Percentiles rank a stretch among this genome's conserved stretches.
phyloP scores from a whole-genome alignment of 805 yeast genomes.

The Nakazawaea wyomingensis region DNA sequence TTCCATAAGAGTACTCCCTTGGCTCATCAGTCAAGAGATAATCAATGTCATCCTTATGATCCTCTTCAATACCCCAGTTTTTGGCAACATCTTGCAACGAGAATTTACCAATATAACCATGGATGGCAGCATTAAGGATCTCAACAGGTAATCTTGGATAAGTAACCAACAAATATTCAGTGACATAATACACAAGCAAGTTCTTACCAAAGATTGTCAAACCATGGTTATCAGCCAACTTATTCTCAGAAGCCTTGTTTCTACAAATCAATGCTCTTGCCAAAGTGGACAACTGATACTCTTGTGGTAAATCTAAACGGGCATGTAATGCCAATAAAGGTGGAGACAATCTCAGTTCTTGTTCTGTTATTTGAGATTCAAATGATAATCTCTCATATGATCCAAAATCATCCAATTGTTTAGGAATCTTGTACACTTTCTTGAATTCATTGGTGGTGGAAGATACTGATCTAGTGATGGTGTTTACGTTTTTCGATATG shows the following conservation, averaged over 20 bases:
- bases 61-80: conserved; percentile 87
- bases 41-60: conserved; percentile 55
- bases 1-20: conserved; percentile 63
- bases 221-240: conserved; percentile 68
- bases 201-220: conserved; percentile 79
- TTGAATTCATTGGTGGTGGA: background rate
- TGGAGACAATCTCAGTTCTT: conserved; percentile 55
- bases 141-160: conserved; percentile 90
- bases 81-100: conserved; percentile 64
- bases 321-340: conserved; percentile 74
- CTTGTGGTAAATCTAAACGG: conserved; percentile 59
- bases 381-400: conserved; percentile 24
- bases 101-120: conserved; percentile 65
- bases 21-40: conserved; percentile 67
- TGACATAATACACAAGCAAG: conserved; percentile 66
- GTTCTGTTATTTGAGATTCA: conserved; percentile 36
- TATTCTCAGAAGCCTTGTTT: conserved; percentile 25
- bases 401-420: conserved; percentile 25
- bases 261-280: conserved; percentile 69
- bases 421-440: conserved; percentile 15
- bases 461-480: background rate
- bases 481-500: background rate
- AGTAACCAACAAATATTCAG: conserved; percentile 64
- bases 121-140: conserved; percentile 69
- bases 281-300: conserved; percentile 57